phyloP scores from a whole-genome alignment of 768 basidiomycete species.

The Pulveroboletus sp. region DNA sequence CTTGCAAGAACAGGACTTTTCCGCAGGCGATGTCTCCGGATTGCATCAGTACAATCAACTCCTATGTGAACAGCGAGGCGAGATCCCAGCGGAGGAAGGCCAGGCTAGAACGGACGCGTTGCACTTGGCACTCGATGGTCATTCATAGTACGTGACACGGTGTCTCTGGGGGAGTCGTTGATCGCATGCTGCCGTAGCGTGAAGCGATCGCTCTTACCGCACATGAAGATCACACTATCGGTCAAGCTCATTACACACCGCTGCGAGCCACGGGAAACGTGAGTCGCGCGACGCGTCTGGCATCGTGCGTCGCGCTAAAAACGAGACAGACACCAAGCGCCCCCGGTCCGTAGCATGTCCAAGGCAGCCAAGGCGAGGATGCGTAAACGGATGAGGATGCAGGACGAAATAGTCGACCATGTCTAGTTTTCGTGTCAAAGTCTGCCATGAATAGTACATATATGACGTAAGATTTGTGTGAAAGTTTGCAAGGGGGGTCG shows the following conservation, averaged over 20 bases:
- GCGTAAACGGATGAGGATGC: slow-evolving; percentile 43
- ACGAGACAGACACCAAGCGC: slow-evolving; percentile 54
- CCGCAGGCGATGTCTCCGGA: slow-evolving; percentile 45
- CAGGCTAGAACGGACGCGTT: slow-evolving; percentile 29
- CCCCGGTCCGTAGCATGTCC: slow-evolving; percentile 49
- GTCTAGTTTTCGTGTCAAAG: slow-evolving; percentile 18
- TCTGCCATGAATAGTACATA: slow-evolving; percentile 5
- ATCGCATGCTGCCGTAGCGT: slow-evolving; percentile 36
- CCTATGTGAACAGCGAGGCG: slow-evolving; percentile 38
- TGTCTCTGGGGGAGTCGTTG: background rate
- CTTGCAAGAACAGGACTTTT: slow-evolving; percentile 48
- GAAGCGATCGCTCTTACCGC: slow-evolving; percentile 56
- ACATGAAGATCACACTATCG: slow-evolving; percentile 69
- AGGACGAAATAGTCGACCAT: slow-evolving; percentile 7
- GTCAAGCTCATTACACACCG: slow-evolving; percentile 40
- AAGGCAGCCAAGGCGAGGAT: slow-evolving; percentile 56
- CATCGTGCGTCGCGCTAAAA: slow-evolving; percentile 6
- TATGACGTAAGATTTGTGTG: slow-evolving; percentile 23
- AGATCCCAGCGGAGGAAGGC: slow-evolving; percentile 32
- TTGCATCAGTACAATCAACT: slow-evolving; percentile 79
- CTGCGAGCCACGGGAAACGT: slow-evolving; percentile 36
- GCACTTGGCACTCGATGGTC: slow-evolving; percentile 49
- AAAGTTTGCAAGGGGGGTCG: slow-evolving; percentile 13
- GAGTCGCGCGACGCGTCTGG: slow-evolving; percentile 17
- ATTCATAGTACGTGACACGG: slow-evolving; percentile 49